Percentiles rank a stretch among this genome's conserved stretches.
Evolutionary conservation across 2,329 filamentous ascomycete species (phyloP).

Genomic region (Aspergillus sp.): DNA sequence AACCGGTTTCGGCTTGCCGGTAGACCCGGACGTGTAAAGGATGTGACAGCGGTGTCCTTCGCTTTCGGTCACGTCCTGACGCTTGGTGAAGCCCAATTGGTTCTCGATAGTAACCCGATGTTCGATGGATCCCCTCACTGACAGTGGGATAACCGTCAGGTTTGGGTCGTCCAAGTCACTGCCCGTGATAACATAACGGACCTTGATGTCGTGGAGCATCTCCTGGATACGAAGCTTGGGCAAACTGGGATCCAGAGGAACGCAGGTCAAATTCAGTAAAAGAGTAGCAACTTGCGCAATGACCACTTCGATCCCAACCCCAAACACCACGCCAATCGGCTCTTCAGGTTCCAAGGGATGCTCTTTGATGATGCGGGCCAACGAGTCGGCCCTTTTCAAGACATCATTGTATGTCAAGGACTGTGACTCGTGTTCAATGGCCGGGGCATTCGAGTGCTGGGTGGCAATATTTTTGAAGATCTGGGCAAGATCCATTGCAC

Average conservation of each 20-base stretch:
- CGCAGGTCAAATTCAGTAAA: conserved; percentile 6
- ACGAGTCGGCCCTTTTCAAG: neutral
- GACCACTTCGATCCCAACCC: neutral
- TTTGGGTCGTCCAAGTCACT: neutral
- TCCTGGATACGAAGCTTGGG: conserved; percentile 4
- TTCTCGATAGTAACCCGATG: no score
- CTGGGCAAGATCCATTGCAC: no score
- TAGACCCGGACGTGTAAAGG: conserved; percentile 64
- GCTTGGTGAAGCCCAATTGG: no score
- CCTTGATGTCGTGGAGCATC: conserved; percentile 4
- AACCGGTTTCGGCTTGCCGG: conserved; percentile 76
- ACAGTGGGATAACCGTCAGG: conserved; percentile 2
- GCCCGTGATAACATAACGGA: conserved; percentile 4
- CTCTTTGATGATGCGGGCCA: neutral
- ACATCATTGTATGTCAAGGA: conserved; percentile 5
- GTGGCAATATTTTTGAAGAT: no score
- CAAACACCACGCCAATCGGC: conserved; percentile 6
- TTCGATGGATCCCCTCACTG: neutral
- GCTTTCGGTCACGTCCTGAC: neutral
- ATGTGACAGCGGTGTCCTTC: conserved; percentile 14
- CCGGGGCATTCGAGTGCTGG: neutral
- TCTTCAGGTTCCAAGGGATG: conserved; percentile 2
- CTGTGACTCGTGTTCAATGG: conserved; percentile 1
- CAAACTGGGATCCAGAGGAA: conserved; percentile 3
- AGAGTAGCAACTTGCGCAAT: conserved; percentile 10